Evolutionary conservation across 176 grass and related monocot genomes (phyloP).

Genomic region (Cenchrus americanus): DNA sequence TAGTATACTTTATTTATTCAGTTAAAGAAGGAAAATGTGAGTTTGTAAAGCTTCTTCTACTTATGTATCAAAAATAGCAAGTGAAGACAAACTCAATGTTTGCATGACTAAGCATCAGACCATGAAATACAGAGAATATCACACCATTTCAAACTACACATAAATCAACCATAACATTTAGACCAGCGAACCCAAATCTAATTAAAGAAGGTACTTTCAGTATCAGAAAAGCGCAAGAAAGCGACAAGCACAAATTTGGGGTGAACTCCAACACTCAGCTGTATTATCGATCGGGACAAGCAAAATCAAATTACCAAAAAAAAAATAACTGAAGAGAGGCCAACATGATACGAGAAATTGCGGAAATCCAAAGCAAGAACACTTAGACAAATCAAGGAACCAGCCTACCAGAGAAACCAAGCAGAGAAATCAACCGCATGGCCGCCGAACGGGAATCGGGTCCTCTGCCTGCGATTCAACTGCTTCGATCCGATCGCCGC

Average conservation of each 20-base stretch:
- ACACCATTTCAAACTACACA: not conserved
- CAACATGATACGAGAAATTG: not conserved
- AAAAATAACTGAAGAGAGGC: not conserved
- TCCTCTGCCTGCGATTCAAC: not conserved
- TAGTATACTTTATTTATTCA: constrained; percentile 34
- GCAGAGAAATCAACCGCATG: constrained; percentile 29
- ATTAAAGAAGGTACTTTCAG: not conserved
- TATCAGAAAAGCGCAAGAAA: not conserved
- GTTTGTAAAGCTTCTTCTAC: constrained; percentile 13
- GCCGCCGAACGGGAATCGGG: constrained; percentile 32
- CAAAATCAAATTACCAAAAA: not conserved
- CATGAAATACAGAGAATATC: not conserved
- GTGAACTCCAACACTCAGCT: not conserved
- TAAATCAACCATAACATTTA: constrained; percentile 24
- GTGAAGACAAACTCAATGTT: constrained; percentile 7
- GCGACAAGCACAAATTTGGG: not conserved
- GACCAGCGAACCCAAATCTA: not conserved
- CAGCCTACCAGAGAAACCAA: constrained; percentile 28
- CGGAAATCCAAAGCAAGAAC: constrained; percentile 19
- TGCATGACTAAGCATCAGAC: not conserved
- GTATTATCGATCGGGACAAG: not conserved
- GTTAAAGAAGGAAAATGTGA: constrained; percentile 11
- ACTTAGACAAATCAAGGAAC: not conserved
- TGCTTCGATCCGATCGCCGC: constrained; percentile 26
- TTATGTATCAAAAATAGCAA: constrained; percentile 33